Base-by-base conservation (phyloP, 805 yeast species). In the Komagataella populi region DNA sequence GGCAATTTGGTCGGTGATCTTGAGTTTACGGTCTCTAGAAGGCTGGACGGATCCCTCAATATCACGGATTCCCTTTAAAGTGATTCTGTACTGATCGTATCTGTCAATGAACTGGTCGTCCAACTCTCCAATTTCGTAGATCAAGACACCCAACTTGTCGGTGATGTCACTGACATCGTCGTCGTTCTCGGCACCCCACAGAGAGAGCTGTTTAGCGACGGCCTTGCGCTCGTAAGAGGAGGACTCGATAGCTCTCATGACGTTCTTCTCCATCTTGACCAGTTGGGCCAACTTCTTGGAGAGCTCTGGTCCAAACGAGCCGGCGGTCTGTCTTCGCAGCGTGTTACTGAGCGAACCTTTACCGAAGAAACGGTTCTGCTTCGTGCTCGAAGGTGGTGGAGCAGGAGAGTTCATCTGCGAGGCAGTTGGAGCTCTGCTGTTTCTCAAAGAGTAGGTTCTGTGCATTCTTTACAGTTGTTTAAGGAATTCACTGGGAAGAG, bases 391-490 rank as follows among this genome's bases (percentile, higher is more conserved):
- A 46, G 96, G 83, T 57, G 97, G 98, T 48, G 98, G 98, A 52
- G 95, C 91, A 39, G 98, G 97, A 49, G 86, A 78, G 67, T 84
- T 90, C 70, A 91, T 71, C 72, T 91, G 96, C 58, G 96, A 80
- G 54, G 98, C 98, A 53, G 99, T 90, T 55, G 99, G 99, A 45
- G 97, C 98, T 71, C 96, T 86, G 52, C 84, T 69, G 61, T 89
- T 83, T 80, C 99, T 89, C 71, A 91, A 77, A 43, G 99, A 91
- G 73, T 93, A 93, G 49, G 99, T 91, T 83, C 97, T 86, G 78
- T 91, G 97, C 99, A 93, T 93, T 57, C 49, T 70, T 43, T 17
- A 17, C n/a, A 36, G 18, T 48, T 45, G 22, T 45, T 22, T 44
- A 23, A 6, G 22, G n/a, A 16, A 44, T 20, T 4, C 20, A 20